A percentile compares a stretch with the other conserved stretches of the same genome.
phyloP scores from a whole-genome alignment of 306 rosid genomes.

The Quercus cerris region DNA sequence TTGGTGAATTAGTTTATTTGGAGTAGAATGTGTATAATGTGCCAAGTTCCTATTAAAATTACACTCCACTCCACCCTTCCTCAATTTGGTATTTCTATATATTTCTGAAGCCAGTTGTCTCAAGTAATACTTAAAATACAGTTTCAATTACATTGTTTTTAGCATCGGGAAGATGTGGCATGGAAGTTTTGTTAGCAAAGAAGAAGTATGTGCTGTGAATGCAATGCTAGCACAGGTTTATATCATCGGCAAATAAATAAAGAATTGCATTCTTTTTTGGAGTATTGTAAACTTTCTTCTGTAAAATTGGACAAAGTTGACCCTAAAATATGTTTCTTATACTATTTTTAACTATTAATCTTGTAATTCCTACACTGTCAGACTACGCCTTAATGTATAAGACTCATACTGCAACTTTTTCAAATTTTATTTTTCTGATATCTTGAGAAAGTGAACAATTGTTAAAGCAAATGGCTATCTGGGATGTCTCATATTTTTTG shows the following conservation, averaged over 20 bases:
- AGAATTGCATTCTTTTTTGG: neutral
- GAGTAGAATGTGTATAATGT: neutral
- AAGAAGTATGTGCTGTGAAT: neutral
- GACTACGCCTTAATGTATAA: neutral
- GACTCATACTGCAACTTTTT: neutral
- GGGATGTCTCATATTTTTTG: neutral
- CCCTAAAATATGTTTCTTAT: neutral
- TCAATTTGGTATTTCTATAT: neutral
- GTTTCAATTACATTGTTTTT: no score
- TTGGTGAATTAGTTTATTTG: constrained; percentile 8
- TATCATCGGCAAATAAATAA: neutral
- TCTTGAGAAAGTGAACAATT: neutral
- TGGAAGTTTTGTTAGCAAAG: no score
- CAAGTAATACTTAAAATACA: neutral
- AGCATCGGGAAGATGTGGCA: no score
- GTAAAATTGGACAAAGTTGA: neutral
- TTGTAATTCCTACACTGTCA: neutral
- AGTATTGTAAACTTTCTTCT: neutral
- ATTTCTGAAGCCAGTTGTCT: neutral
- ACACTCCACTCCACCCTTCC: neutral
- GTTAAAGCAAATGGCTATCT: neutral
- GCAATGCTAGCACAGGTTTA: neutral
- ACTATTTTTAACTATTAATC: neutral
- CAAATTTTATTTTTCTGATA: neutral
- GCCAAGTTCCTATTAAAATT: neutral